These are phyloP conservation scores for Pseudopithomyces chartarum DNA, from an alignment of 2,329 filamentous ascomycete genomes.

Conservation along the genomic window DNA sequence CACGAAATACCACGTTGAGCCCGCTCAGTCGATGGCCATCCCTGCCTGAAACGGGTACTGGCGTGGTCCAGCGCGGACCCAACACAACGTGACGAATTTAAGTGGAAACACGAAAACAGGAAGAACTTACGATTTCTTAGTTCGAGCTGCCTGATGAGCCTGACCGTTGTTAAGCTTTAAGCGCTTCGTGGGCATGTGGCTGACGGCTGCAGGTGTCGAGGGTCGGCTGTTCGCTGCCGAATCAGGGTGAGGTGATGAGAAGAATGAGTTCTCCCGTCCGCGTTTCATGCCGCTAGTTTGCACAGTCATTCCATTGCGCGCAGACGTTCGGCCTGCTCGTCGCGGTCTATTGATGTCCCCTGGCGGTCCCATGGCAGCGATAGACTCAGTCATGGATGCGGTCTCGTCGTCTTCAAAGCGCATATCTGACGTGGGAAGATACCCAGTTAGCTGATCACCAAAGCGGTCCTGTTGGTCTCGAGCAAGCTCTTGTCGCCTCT, in stretches of 20 bases:
- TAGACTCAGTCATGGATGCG: conserved; percentile 42
- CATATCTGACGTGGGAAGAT: conserved; percentile 36
- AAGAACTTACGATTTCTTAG: conserved; percentile 45
- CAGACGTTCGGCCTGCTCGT: conserved; percentile 31
- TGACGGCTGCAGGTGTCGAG: conserved; percentile 35
- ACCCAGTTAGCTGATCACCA: conserved; percentile 23
- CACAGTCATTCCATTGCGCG: conserved; percentile 21
- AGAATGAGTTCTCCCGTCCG: conserved; percentile 32
- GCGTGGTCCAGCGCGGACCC: conserved; percentile 21
- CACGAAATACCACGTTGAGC: conserved; percentile 40
- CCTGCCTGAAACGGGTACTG: conserved; percentile 33
- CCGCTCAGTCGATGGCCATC: conserved; percentile 36
- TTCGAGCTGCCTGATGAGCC: conserved; percentile 31
- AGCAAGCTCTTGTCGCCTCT: conserved; percentile 31
- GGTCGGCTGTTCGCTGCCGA: conserved; percentile 39
- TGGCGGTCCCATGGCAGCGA: conserved; percentile 42
- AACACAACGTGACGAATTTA: conserved; percentile 17
- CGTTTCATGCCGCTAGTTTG: conserved; percentile 30
- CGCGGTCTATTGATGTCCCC: conserved; percentile 36
- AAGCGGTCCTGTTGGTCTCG: conserved; percentile 29
- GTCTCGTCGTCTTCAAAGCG: conserved; percentile 46
- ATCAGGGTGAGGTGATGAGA: conserved; percentile 38
- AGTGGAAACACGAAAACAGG: conserved; percentile 13
- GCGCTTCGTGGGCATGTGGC: conserved; percentile 35
- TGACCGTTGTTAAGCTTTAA: conserved; percentile 43